Percentiles rank a stretch among this genome's conserved stretches.
Evolutionary conservation across 257 asterid species (phyloP).

Genomic region (Echium plantagineum): DNA sequence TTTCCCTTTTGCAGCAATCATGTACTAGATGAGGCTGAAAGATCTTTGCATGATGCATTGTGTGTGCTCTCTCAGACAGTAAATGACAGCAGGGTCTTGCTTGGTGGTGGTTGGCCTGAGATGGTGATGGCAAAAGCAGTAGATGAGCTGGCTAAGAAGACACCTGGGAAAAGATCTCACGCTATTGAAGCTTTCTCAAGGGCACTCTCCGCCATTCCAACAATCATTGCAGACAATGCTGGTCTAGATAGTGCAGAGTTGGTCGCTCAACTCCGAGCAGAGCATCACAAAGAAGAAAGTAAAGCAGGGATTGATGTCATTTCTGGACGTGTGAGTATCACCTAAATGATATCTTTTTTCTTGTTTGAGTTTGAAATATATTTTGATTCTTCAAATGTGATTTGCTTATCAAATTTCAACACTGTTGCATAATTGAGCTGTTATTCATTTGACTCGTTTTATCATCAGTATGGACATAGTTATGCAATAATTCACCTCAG

Average conservation of each 20-base stretch:
- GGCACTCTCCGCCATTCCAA: conserved; percentile 78
- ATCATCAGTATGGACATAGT: background rate
- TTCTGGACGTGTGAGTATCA: conserved; percentile 65
- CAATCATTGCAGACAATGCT: conserved; percentile 85
- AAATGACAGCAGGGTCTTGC: conserved; percentile 67
- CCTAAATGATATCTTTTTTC: background rate
- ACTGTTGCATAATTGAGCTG: background rate
- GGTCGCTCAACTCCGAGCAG: conserved; percentile 85
- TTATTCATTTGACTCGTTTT: background rate
- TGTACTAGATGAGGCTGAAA: conserved; percentile 85
- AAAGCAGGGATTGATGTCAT: conserved; percentile 79
- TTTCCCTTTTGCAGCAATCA: conserved; percentile 45
- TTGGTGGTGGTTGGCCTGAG: conserved; percentile 97
- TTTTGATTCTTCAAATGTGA: background rate
- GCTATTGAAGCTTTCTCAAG: conserved; percentile 90
- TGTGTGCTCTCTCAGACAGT: conserved; percentile 90
- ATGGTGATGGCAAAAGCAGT: conserved; percentile 93
- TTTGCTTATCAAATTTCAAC: background rate
- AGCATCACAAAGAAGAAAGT: conserved; percentile 73
- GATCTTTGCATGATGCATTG: conserved; percentile 87
- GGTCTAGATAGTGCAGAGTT: conserved; percentile 84
- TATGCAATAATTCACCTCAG: background rate
- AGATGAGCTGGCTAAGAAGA: conserved; percentile 77
- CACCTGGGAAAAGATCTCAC: conserved; percentile 82
- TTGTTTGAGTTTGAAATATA: background rate